Evolutionary conservation across 75 land plant species (phyloP).

Genomic region (Adiantum capillusveneris): DNA sequence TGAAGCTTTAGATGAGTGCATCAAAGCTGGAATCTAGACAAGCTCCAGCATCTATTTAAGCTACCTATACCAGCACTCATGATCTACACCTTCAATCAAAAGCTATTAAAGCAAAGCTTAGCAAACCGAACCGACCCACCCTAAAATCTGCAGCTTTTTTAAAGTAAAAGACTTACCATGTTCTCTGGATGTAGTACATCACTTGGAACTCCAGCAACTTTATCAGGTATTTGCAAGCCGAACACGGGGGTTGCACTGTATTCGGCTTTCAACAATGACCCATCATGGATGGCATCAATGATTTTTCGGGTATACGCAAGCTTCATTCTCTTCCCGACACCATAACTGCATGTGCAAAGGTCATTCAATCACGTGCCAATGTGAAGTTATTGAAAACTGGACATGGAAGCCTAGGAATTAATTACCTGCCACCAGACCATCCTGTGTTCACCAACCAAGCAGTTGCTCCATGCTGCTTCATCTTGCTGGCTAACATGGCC

Average conservation of each 20-base stretch:
- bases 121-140: background rate
- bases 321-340: slow-evolving; percentile 73
- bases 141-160: background rate
- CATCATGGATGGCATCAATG: no score
- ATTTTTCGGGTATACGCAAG: slow-evolving; percentile 75
- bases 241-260: slow-evolving; percentile 67
- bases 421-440: slow-evolving; percentile 90
- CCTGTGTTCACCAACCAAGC: slow-evolving; percentile 99
- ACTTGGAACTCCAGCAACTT: slow-evolving; percentile 73
- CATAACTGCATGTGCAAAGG: slow-evolving; percentile 48
- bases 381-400: background rate
- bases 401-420: no score
- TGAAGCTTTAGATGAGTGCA: no score
- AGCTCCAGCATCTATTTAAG: no score
- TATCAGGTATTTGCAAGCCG: slow-evolving; percentile 76
- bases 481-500: slow-evolving; percentile 92
- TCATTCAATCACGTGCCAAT: background rate
- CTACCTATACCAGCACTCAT: no score
- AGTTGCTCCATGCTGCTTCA: slow-evolving; percentile 87
- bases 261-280: slow-evolving; percentile 55
- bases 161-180: slow-evolving; percentile 56
- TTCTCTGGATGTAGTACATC: slow-evolving; percentile 73
- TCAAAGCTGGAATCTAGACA: no score
- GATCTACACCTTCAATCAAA: no score
- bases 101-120: no score